Base-by-base conservation (phyloP, 129 eudicot genomes). In the Centrapalus pauciflorus region DNA sequence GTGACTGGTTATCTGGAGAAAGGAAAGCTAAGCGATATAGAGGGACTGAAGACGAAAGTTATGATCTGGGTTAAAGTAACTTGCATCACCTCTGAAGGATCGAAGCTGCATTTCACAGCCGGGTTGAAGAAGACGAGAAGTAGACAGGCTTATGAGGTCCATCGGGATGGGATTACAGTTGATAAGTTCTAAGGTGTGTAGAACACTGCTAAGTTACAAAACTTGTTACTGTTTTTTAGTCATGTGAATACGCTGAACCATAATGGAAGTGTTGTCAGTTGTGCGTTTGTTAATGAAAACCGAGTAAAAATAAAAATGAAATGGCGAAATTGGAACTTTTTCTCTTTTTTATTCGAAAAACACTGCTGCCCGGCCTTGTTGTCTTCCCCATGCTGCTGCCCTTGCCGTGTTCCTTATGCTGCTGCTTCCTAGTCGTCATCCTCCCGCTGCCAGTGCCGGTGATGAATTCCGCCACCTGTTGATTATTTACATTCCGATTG, bases 31-130 rank as follows among this genome's bases (percentile, higher is more conserved):
- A 78, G 64, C 5, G 97, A 91, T 21, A 72, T 91, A 14, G 97
- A 87, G 59, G 97, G 97, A 61, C 75, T 91, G 28, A 91, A 91
- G 65, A 91, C 97, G 1, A 91, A 91, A 74, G 90, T 87, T 69
- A 69, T 91, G 74, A 80, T 91, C 7, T 91, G 97, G 97, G 84
- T 72, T 4, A 85, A 87, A 75, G 96, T 91, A 40, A 82, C 88
- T 10, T 69, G 86, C 61, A 82, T 90, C 56, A 25, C 88, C 0
- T 79, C 83, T 13, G 97, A 91, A 51, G 81, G 83, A 23, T 78
- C 96, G 8, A 87, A 87, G 84, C 29, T 91, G 60, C 49, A 84
- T 58, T 78, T 91, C 80, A 80, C 96, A 1, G 90, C 96, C 38
- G 96, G 96, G 10, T 66, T 91, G 82, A 87, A 87, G 82, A 91